These are phyloP conservation scores for Dipodascus albidus DNA, from an alignment of 805 yeast species.

Conservation along the genomic window DNA sequence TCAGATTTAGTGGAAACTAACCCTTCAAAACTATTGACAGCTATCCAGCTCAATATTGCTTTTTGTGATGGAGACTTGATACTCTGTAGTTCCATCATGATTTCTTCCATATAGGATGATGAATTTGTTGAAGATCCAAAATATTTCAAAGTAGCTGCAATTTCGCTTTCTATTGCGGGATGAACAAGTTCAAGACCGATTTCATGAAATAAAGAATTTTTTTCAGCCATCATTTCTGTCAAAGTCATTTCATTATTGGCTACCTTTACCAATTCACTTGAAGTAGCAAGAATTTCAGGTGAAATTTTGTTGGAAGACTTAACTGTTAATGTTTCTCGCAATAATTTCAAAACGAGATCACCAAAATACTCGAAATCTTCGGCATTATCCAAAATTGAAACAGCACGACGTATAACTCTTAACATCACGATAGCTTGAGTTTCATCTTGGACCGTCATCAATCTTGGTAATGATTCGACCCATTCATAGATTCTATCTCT, in stretches of 20 bases:
- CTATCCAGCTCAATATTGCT: constrained; percentile 3
- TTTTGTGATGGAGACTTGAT: not conserved
- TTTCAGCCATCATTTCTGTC: not conserved
- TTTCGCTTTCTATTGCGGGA: not conserved
- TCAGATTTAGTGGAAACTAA: not conserved
- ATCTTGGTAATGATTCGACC: constrained; percentile 20
- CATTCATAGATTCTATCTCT: constrained; percentile 18
- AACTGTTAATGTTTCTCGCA: constrained; percentile 4
- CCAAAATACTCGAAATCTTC: not conserved
- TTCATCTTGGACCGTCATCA: constrained; percentile 19
- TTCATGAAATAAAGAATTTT: not conserved
- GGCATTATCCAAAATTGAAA: not conserved
- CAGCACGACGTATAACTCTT: constrained; percentile 6
- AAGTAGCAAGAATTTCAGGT: not conserved
- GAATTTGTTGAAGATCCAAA: not conserved
- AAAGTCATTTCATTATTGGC: not conserved
- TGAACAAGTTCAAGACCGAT: not conserved
- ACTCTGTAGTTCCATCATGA: not conserved
- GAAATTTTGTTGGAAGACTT: not conserved
- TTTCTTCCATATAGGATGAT: not conserved
- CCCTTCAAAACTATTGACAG: constrained; percentile 2
- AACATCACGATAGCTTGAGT: constrained; percentile 8
- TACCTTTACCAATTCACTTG: not conserved
- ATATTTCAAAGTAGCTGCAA: not conserved
- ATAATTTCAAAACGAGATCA: constrained; percentile 3